Evolutionary conservation across 345 rosid species (phyloP), one percentile per base, ranked within the genome.

Genomic region (Pistacia vera): DNA sequence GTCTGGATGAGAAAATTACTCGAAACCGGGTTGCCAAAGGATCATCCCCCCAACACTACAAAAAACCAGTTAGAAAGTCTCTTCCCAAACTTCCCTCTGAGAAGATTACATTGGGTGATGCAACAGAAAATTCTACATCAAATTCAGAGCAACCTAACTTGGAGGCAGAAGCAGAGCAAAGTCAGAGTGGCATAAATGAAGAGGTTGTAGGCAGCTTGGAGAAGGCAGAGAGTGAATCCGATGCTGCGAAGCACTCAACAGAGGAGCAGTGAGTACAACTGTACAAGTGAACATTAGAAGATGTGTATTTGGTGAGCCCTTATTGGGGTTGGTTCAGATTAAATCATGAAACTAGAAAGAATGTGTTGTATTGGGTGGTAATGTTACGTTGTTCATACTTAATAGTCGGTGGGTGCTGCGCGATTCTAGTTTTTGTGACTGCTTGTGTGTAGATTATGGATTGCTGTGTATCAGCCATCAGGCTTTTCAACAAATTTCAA

Each of bases 1-100:
- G 75, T 60, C 57, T 72, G 8, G 75, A 72, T 5, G 67, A 28
- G 44, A 72, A 61, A 22, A 48, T 14, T 28, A 25, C 44, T 22
- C 56, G n/a, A 25, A 59, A 7, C 3, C n/a, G 3, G 8, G 16
- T 17, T 25, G 35, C 67, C 36, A 63, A 63, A 52, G 33, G 59
- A 73, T 51, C 68, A 33, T 59, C 70, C 14, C 52, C 52, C 33
- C 70, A 64, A 36, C 51, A 36, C 5, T 12, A 2, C 52, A 59
- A 60, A 66, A 74, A 65, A 66, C 35, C 77, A 3, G 52, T 54
- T 2, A 51, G 68, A 22, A 64, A 49, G 36, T 74, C 77, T 20
- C 77, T 74, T 33, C 70, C 77, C 46, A 35, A 63, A 35, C 77
- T 73, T 51, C 77, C 77, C 38, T 74, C 62, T 25, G 62, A 63